Conservation (phyloP, 2,329 filamentous ascomycete genomes). For the Aspergillus puulaauensis region DNA sequence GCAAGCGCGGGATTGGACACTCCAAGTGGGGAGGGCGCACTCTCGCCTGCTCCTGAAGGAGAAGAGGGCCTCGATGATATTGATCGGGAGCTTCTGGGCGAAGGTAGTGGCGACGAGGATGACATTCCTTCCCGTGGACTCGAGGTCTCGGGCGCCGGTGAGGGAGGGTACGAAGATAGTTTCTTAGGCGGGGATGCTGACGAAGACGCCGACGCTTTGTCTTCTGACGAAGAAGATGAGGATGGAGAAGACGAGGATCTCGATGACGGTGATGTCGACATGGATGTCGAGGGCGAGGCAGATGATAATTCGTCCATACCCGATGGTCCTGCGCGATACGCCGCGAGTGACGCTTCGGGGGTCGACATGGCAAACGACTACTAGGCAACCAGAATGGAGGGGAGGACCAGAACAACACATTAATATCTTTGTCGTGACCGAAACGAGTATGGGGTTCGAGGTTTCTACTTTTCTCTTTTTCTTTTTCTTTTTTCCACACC, state of each 20-base stretch:
- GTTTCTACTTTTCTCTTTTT: not conserved
- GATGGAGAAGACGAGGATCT: slow-evolving; percentile 35
- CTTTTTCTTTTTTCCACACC: not conserved
- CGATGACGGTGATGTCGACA: slow-evolving; percentile 29
- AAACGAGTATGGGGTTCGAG: not conserved
- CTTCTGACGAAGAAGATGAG: slow-evolving; percentile 31
- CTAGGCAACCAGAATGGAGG: slow-evolving; percentile 13
- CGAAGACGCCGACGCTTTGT: slow-evolving; percentile 24
- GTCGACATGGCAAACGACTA: slow-evolving; percentile 18
- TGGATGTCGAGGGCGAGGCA: slow-evolving; percentile 18
- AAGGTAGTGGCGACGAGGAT: slow-evolving; percentile 38
- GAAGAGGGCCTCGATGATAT: slow-evolving; percentile 38
- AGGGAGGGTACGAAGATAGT: slow-evolving; percentile 26
- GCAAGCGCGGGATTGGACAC: slow-evolving; percentile 23
- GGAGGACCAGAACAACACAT: slow-evolving; percentile 1
- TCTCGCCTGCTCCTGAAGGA: slow-evolving; percentile 26
- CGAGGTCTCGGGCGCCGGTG: slow-evolving; percentile 21
- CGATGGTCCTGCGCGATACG: slow-evolving; percentile 33
- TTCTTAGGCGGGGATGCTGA: slow-evolving; percentile 26
- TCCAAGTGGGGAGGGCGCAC: slow-evolving; percentile 24
- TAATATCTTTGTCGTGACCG: not conserved
- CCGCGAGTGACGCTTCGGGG: slow-evolving; percentile 31
- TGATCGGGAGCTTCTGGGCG: slow-evolving; percentile 39
- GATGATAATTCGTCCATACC: slow-evolving; percentile 35
- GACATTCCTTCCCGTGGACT: slow-evolving; percentile 17